Conservation (phyloP, 129 eudicot species). For the Saposhnikovia divaricata region DNA sequence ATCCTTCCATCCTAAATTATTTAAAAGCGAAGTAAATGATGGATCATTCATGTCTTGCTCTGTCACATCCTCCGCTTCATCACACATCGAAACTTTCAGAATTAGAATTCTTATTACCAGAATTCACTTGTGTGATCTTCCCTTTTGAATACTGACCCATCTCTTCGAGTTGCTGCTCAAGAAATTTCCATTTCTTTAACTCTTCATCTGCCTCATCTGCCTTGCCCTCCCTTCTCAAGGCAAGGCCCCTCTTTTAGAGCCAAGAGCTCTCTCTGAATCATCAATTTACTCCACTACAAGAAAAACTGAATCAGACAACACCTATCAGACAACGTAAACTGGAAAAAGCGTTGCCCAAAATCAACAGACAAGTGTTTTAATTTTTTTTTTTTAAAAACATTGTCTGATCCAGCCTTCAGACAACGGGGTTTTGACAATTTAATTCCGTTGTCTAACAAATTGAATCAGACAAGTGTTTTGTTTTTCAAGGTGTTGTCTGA, state of each 20-base stretch:
- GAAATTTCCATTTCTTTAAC: slow-evolving; percentile 64
- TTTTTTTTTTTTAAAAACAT: too few relatives aligned
- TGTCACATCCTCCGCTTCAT: slow-evolving; percentile 61
- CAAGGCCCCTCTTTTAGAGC: slow-evolving; percentile 75
- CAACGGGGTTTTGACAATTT: too few relatives aligned
- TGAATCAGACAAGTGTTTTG: too few relatives aligned
- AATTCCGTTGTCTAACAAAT: too few relatives aligned
- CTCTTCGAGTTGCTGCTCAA: slow-evolving; percentile 83
- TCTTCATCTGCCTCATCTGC: slow-evolving; percentile 79
- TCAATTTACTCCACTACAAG: slow-evolving; percentile 48
- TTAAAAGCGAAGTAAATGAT: slow-evolving; percentile 56
- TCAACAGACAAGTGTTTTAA: too few relatives aligned
- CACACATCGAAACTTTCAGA: slow-evolving; percentile 25
- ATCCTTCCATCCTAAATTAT: slow-evolving; percentile 86
- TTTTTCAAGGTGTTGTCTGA: too few relatives aligned
- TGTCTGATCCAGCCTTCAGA: too few relatives aligned
- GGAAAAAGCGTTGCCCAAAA: too few relatives aligned
- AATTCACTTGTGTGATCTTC: slow-evolving; percentile 18
- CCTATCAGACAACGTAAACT: too few relatives aligned
- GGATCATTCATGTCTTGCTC: slow-evolving; percentile 91
- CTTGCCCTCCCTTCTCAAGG: slow-evolving; percentile 79
- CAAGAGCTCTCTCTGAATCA: slow-evolving; percentile 76
- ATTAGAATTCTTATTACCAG: slow-evolving; percentile 17
- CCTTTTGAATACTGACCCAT: slow-evolving; percentile 40
- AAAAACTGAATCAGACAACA: too few relatives aligned